Evolutionary conservation across 2,329 filamentous ascomycete genomes (phyloP), one percentile per base, ranked within the genome.

Genomic region (Bipolaris victoriae): DNA sequence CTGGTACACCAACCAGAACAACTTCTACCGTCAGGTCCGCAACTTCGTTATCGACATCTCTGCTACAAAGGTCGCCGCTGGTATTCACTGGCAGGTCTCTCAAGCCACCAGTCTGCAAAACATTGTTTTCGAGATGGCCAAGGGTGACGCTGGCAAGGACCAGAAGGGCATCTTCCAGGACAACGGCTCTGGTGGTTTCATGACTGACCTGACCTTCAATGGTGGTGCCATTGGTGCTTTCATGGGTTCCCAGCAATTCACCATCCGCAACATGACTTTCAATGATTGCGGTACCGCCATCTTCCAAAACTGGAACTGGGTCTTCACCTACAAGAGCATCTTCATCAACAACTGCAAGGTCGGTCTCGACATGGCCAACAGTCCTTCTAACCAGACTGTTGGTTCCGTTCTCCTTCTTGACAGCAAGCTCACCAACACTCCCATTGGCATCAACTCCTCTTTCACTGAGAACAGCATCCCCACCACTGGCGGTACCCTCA

Each of bases 331-430:
- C 58, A 77, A 77, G 61, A 78, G 77, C 52, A 70, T 82, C 62
- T 75, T 71, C 47, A 77, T 83, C 69, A 79, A 79, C 68, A 76
- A 77, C 73, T 80, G 77, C 67, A 73, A 75, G 49, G 72, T 81
- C 49, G 81, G 80, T 58, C 68, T 83, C 49, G 79, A 83, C 67
- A 82, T 83, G 78, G 78, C 81, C 54, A 81, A 79, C 64, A 73
- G 69, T 55, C 89, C 90, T 3, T 40, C 64, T n/a, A 80, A 82
- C 66, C 90, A 95, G 79, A 89, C 87, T 10, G 92, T 97, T 50
- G 95, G 95, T 54, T 97, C 94, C 1, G 84, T 97, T 44, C 77
- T 97, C 52, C 78, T 97, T 47, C 80, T 93, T 52, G 94, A 98
- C 81, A 93, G 89, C 80, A 87, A 83, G 65, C 86, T 97, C 69